Evolutionary conservation across 768 basidiomycete species (phyloP).

Genomic region (Boletus patriciae): DNA sequence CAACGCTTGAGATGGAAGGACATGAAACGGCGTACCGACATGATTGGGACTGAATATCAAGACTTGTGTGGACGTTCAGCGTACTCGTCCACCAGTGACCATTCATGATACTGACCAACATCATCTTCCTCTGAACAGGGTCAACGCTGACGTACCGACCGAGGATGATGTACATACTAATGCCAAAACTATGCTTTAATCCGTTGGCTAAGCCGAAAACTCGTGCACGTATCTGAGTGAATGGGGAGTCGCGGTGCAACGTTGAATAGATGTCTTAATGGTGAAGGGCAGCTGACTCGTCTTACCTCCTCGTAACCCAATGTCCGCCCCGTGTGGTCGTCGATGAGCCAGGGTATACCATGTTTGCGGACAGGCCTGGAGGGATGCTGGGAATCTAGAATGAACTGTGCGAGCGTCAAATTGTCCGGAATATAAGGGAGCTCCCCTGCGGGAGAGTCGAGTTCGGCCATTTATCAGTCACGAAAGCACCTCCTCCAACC

Average conservation of each 20-base stretch:
- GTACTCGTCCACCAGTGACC: background rate
- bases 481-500: no score
- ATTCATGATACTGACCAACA: constrained; percentile 33
- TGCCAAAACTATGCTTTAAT: constrained; percentile 33
- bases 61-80: constrained; percentile 39
- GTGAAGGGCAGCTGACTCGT: background rate
- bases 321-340: constrained; percentile 39
- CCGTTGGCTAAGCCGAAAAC: constrained; percentile 41
- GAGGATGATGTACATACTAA: constrained; percentile 27
- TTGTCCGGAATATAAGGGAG: constrained; percentile 40
- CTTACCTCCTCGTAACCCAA: constrained; percentile 39
- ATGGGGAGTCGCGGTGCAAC: background rate
- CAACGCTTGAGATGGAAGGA: background rate
- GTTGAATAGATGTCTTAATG: background rate
- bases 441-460: constrained; percentile 28
- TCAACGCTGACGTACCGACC: background rate
- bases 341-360: constrained; percentile 41
- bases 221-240: constrained; percentile 35
- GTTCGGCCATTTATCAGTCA: constrained; percentile 24
- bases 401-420: constrained; percentile 39
- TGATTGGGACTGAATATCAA: constrained; percentile 68
- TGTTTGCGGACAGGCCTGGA: constrained; percentile 26
- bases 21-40: constrained; percentile 43
- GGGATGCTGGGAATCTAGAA: constrained; percentile 37
- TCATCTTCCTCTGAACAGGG: constrained; percentile 37